Evolutionary conservation across 805 yeast species (phyloP), one percentile per base, ranked within the genome.

Genomic region (Wickerhamiella siamensis): DNA sequence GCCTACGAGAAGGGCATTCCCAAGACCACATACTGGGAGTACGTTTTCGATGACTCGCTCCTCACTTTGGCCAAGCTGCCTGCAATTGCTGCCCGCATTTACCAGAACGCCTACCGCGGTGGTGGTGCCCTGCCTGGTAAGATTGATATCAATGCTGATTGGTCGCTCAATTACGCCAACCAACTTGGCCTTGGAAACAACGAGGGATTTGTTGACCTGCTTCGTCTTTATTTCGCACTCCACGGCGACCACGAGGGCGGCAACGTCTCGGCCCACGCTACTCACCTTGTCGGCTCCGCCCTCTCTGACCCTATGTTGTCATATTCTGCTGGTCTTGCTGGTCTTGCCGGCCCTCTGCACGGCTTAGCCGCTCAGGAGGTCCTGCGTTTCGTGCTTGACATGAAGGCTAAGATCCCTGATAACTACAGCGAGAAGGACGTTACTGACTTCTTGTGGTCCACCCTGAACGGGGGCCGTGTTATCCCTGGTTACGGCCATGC

Each of bases 401-500:
- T 79, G 77, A 69, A 70, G 61, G 36, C 51, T 33, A 48, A 44
- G 40, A 48, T 63, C 21, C 61, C 64, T 27, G 42, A 50, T 34
- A 39, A 49, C 38, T 53, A 55, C 47, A 63, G 72, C 50, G 61
- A 66, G 50, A 67, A 59, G 44, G 70, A 73, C 54, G 77, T 81
- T 50, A 76, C 73, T 61, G 66, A 69, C 51, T 75, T 77, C 67
- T 64, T 81, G 54, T 80, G 91, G 91, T 68, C 69, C 33, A 65
- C 79, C 40, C 69, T 81, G 51, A 74, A 77, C 61, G 66, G 77
- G 37, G 83, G 83, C 47, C 72, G 86, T 55, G 91, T 81, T 46
- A 77, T 81, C 48, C 93, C 93, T 48, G 93, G 93, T 47, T 82
- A 82, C 66, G 93, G 93, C 38, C 93, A 81, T 61, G 91, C 91